These are phyloP conservation scores for Brassica balearica DNA, from an alignment of 441 rosid genomes.

Conservation along the genomic window DNA sequence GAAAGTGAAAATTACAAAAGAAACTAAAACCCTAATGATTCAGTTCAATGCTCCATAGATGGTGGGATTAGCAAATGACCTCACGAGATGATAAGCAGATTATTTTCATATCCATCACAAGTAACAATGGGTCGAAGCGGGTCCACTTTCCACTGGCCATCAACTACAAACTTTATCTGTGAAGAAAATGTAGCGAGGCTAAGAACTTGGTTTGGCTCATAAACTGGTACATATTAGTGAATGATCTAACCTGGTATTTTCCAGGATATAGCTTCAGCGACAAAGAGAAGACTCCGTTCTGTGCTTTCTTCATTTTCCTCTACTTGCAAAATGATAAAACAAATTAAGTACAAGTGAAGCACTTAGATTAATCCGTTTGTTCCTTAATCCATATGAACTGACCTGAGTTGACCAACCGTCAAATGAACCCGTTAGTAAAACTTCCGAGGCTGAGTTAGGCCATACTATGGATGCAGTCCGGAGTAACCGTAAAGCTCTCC, in stretches of 20 bases:
- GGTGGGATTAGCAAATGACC: slow-evolving; percentile 19
- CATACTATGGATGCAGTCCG: slow-evolving; percentile 76
- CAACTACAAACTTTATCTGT: slow-evolving; percentile 90
- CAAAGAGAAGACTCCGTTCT: slow-evolving; percentile 65
- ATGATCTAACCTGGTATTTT: slow-evolving; percentile 70
- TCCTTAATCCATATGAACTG: not conserved
- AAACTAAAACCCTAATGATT: slow-evolving; percentile 22
- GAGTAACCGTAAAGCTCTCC: slow-evolving; percentile 64
- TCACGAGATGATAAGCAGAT: slow-evolving; percentile 66
- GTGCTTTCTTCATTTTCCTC: slow-evolving; percentile 88
- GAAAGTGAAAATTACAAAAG: slow-evolving; percentile 23
- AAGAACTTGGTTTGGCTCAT: slow-evolving; percentile 1
- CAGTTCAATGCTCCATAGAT: slow-evolving; percentile 22
- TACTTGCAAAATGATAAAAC: slow-evolving; percentile 42
- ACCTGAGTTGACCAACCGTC: slow-evolving; percentile 93
- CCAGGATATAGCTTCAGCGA: slow-evolving; percentile 80
- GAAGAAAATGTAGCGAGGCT: slow-evolving; percentile 18
- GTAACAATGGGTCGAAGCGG: slow-evolving; percentile 79
- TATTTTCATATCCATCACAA: slow-evolving; percentile 69
- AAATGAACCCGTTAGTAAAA: slow-evolving; percentile 80
- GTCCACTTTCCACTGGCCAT: slow-evolving; percentile 91
- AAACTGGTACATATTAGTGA: not conserved
- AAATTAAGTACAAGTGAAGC: slow-evolving; percentile 18
- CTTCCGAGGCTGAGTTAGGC: slow-evolving; percentile 86
- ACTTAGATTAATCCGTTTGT: not conserved